Evolutionary conservation across 371 early-diverging fungal genomes (phyloP).

Genomic region (Dinochytrium kinnereticum): DNA sequence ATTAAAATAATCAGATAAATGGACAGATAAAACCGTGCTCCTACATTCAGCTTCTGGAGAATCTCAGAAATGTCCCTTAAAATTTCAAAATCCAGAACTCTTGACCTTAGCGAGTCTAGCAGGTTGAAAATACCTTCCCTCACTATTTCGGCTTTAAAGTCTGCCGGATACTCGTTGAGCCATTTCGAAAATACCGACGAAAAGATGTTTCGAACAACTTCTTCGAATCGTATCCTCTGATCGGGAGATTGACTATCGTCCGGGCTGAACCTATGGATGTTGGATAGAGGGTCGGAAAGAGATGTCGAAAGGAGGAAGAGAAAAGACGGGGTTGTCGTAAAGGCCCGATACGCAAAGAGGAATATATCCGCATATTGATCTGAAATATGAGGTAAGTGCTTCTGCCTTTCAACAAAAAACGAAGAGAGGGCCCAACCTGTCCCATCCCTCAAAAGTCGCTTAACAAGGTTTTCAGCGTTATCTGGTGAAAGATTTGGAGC

Average conservation of each 20-base stretch:
- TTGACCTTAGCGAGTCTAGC: neutral
- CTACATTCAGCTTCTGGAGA: neutral
- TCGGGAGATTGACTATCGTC: too few relatives aligned
- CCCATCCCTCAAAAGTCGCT: neutral
- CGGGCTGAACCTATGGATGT: too few relatives aligned
- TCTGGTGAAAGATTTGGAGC: too few relatives aligned
- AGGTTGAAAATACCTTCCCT: neutral
- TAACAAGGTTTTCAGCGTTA: neutral
- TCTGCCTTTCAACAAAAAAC: neutral
- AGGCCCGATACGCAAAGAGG: neutral
- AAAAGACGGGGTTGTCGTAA: neutral
- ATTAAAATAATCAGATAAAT: neutral
- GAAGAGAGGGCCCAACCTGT: neutral
- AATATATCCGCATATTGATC: conserved; percentile 1
- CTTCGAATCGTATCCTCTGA: neutral
- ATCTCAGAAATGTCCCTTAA: neutral
- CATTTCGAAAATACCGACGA: neutral
- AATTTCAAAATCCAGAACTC: neutral
- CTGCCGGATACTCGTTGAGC: neutral
- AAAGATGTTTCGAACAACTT: neutral
- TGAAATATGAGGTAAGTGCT: neutral
- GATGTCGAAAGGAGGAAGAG: neutral
- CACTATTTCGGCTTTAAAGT: neutral
- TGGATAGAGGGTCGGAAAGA: neutral
- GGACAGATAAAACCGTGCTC: neutral